These are phyloP conservation scores for Aeminium ludgeri DNA, from an alignment of 495 filamentous ascomycete genomes.

Conservation along the genomic window DNA sequence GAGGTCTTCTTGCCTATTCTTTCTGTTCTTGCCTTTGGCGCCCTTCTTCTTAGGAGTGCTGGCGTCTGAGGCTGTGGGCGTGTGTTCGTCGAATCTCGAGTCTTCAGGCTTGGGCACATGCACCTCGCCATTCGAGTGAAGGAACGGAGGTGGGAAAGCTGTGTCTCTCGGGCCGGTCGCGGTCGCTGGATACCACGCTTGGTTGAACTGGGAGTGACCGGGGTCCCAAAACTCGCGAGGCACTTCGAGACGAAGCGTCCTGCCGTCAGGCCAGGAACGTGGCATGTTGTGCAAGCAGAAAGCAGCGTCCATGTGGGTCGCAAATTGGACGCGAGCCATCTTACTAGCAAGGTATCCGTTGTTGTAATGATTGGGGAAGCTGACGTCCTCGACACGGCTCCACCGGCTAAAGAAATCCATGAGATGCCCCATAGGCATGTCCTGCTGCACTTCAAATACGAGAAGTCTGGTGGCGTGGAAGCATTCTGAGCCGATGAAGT, in stretches of 20 bases:
- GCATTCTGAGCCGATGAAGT: no score
- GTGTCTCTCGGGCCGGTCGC: background rate
- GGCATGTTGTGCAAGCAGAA: background rate
- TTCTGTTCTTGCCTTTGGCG: slow-evolving; percentile 4
- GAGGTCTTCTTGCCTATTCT: background rate
- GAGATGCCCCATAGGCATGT: no score
- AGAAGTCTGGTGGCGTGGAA: no score
- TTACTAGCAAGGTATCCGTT: no score
- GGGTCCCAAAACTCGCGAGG: slow-evolving; percentile 7
- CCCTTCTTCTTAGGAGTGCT: slow-evolving; percentile 6
- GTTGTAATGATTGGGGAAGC: no score
- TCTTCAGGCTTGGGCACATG: background rate
- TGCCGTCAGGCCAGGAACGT: background rate
- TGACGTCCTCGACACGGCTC: background rate
- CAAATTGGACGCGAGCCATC: background rate
- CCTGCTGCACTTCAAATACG: no score
- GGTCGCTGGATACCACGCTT: background rate
- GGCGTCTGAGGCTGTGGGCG: slow-evolving; percentile 3
- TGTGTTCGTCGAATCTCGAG: slow-evolving; percentile 1
- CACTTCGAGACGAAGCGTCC: slow-evolving; percentile 3
- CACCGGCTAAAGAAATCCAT: background rate
- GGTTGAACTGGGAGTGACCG: background rate
- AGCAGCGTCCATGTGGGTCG: background rate
- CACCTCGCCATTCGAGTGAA: background rate
- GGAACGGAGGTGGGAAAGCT: background rate